These are phyloP conservation scores for Mycena maculata DNA, from an alignment of 768 basidiomycete species.

Conservation along the genomic window DNA sequence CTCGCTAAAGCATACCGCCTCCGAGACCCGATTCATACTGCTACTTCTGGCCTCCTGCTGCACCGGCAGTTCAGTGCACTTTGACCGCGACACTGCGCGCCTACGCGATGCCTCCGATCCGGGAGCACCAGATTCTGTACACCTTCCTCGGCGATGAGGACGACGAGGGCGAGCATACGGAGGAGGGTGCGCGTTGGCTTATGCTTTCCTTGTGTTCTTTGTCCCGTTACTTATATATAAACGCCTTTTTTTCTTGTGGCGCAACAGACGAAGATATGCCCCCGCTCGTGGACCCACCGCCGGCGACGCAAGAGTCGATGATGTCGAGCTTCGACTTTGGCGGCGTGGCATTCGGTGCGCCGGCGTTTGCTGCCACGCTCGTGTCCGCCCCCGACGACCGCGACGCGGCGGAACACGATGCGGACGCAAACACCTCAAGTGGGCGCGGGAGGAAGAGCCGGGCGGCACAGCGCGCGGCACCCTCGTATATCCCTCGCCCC, in stretches of 20 bases:
- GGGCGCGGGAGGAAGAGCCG: background rate
- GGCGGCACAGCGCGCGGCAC: background rate
- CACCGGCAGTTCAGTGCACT: background rate
- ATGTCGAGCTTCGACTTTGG: constrained; percentile 34
- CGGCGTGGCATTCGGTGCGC: constrained; percentile 12
- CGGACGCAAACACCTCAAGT: no score
- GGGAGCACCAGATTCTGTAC: constrained; percentile 31
- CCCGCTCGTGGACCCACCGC: constrained; percentile 30
- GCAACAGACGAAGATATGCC: constrained; percentile 29
- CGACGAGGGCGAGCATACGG: constrained; percentile 19
- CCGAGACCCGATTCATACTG: no score
- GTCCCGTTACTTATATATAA: background rate
- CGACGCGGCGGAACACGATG: background rate
- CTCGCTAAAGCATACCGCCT: no score
- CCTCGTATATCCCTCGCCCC: constrained; percentile 79
- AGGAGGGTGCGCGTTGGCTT: constrained; percentile 22
- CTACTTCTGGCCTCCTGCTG: background rate
- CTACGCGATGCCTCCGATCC: constrained; percentile 33
- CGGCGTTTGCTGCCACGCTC: constrained; percentile 4
- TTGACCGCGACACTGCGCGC: background rate
- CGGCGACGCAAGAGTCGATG: constrained; percentile 28
- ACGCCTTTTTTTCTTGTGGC: background rate
- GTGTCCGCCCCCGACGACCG: background rate
- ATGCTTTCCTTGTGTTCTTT: background rate
- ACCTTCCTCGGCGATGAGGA: constrained; percentile 34